A percentile compares a stretch with the other conserved stretches of the same genome.
These are phyloP conservation scores for Apiotrichum gracile DNA, from an alignment of 1,284 basidiomycete species.

Conservation along the genomic window DNA sequence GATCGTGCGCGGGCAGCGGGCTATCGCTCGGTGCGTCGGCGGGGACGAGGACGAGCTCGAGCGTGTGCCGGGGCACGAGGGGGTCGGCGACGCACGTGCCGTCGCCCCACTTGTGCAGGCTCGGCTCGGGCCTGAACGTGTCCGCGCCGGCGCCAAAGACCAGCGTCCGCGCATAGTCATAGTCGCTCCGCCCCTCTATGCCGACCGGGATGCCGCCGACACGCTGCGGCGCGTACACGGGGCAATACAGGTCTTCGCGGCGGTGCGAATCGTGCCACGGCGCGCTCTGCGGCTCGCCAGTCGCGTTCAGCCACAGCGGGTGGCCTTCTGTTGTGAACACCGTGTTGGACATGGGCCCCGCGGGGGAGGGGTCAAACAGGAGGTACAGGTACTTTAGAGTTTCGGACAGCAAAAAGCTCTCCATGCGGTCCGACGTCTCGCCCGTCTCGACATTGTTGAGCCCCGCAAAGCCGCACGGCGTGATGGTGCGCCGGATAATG, in stretches of 20 bases:
- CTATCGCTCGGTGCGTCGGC: constrained; percentile 48
- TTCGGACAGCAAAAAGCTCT: constrained; percentile 84
- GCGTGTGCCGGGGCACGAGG: constrained; percentile 57
- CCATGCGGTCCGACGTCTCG: constrained; percentile 74
- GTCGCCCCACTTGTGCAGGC: constrained; percentile 55
- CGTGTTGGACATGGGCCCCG: constrained; percentile 56
- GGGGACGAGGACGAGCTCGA: constrained; percentile 68
- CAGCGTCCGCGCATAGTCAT: constrained; percentile 68
- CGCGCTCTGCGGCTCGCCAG: constrained; percentile 56
- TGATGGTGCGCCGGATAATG: constrained; percentile 64
- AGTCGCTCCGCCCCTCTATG: constrained; percentile 63
- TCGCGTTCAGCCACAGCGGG: constrained; percentile 61
- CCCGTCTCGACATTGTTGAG: constrained; percentile 75
- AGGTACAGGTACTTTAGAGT: constrained; percentile 90
- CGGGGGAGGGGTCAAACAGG: constrained; percentile 83
- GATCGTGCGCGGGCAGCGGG: constrained; percentile 58
- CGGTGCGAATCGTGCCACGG: constrained; percentile 49
- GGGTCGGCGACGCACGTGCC: constrained; percentile 67
- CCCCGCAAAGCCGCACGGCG: constrained; percentile 75
- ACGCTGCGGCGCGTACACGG: constrained; percentile 56
- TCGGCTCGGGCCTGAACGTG: constrained; percentile 18
- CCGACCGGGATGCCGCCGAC: constrained; percentile 57
- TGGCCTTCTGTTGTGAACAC: constrained; percentile 93
- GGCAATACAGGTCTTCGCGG: constrained; percentile 64
- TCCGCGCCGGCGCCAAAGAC: constrained; percentile 48